These are phyloP conservation scores for Pulchroboletus neoregius DNA, from an alignment of 1,284 basidiomycete genomes.

Conservation along the genomic window DNA sequence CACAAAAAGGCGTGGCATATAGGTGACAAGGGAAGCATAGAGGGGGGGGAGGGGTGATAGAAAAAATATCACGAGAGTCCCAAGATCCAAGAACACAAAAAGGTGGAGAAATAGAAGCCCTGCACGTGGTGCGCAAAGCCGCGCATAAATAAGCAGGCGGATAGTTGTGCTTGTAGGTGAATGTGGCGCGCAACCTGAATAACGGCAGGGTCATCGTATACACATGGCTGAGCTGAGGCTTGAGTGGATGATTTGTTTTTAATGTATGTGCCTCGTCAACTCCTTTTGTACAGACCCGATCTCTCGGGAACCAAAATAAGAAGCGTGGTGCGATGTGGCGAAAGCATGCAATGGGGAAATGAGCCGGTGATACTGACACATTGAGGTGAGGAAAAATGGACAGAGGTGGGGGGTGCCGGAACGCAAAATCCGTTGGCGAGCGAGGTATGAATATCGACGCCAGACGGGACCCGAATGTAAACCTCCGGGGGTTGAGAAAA, in stretches of 20 bases:
- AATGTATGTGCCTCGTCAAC: constrained; percentile 28
- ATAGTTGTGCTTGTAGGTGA: constrained; percentile 22
- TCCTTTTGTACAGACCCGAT: constrained; percentile 36
- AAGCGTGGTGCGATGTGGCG: constrained; percentile 39
- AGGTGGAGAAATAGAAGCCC: constrained; percentile 35
- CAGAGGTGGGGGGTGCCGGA: constrained; percentile 24
- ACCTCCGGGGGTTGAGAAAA: constrained; percentile 19
- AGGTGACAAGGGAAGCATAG: constrained; percentile 20
- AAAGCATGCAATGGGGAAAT: constrained; percentile 41
- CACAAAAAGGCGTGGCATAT: constrained; percentile 24
- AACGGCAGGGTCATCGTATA: constrained; percentile 33
- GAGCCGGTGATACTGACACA: constrained; percentile 44
- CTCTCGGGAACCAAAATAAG: constrained; percentile 33
- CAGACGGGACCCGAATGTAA: constrained; percentile 34
- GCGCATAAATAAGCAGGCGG: constrained; percentile 44
- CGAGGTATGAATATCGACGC: constrained; percentile 49
- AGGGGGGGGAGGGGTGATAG: constrained; percentile 16
- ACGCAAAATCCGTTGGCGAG: constrained; percentile 28
- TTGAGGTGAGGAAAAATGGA: constrained; percentile 27
- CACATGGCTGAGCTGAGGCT: constrained; percentile 32
- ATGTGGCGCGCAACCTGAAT: constrained; percentile 27
- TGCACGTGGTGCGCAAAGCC: constrained; percentile 29
- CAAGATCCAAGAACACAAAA: constrained; percentile 45
- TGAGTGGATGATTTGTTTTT: constrained; percentile 25
- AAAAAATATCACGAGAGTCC: constrained; percentile 34